Percentiles rank a stretch among this genome's conserved stretches.
These are phyloP conservation scores for Dictyostelium purpureum DNA, from an alignment of 78 protist genomes.

Conservation along the genomic window DNA sequence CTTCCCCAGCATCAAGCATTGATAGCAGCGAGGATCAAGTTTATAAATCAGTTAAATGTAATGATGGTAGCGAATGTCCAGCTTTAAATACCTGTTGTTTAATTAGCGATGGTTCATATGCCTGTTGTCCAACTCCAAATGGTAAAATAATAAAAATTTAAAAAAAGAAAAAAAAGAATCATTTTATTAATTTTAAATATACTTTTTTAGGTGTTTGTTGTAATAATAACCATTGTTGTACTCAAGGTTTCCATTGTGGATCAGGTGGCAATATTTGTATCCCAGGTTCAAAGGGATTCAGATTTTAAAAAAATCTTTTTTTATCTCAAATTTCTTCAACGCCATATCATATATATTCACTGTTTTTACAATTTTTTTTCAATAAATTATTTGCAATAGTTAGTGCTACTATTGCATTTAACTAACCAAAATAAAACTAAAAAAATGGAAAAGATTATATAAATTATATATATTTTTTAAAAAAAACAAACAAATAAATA, in stretches of 20 bases:
- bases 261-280: slow-evolving; percentile 18
- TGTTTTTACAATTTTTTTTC: too few relatives aligned
- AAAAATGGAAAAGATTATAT: too few relatives aligned
- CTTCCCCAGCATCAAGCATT: background rate
- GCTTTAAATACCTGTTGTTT: slow-evolving; percentile 19
- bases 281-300: background rate
- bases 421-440: too few relatives aligned
- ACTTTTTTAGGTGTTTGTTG: too few relatives aligned
- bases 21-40: background rate
- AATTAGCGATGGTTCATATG: slow-evolving; percentile 12
- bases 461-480: too few relatives aligned
- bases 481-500: too few relatives aligned
- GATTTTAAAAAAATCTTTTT: background rate
- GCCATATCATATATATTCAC: too few relatives aligned
- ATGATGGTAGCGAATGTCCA: slow-evolving; percentile 17
- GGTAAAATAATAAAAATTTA: background rate
- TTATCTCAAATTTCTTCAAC: too few relatives aligned
- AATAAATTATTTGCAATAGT: background rate
- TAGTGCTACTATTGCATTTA: slow-evolving; percentile 7
- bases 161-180: too few relatives aligned
- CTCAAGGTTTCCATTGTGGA: slow-evolving; percentile 25
- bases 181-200: too few relatives aligned
- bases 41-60: slow-evolving; percentile 8
- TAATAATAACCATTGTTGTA: slow-evolving; percentile 40
- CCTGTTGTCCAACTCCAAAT: slow-evolving; percentile 29